Conservation (phyloP, 345 rosid species). For the sweet orange (Citrus sinensis) region DVS_A1.0 CM039167.1:24294501-24295000, state of each 20-base stretch:
- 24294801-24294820: not conserved
- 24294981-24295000: not conserved
- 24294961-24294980: not conserved
- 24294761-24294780: not conserved
- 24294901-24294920: not conserved
- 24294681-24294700: not conserved
- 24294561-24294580: slow-evolving; percentile 56
- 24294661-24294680: not conserved
- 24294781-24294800: slow-evolving; percentile 5
- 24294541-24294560: slow-evolving; percentile 33
- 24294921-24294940: not conserved
- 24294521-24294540: slow-evolving; percentile 68
- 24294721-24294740: not conserved
- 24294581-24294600: slow-evolving; percentile 86
- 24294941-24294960: not conserved
- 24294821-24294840: not conserved
- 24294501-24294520: slow-evolving; percentile 81
- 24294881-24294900: not conserved
- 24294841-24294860: not conserved
- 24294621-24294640: slow-evolving; percentile 51
- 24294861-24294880: not conserved
- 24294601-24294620: slow-evolving; percentile 50
- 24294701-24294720: not conserved
- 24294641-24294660: slow-evolving; percentile 29
- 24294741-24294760: not conserved